Evolutionary conservation across 768 basidiomycete species (phyloP), one percentile per base, ranked within the genome.

Genomic region (Rubroboletus satanas): DNA sequence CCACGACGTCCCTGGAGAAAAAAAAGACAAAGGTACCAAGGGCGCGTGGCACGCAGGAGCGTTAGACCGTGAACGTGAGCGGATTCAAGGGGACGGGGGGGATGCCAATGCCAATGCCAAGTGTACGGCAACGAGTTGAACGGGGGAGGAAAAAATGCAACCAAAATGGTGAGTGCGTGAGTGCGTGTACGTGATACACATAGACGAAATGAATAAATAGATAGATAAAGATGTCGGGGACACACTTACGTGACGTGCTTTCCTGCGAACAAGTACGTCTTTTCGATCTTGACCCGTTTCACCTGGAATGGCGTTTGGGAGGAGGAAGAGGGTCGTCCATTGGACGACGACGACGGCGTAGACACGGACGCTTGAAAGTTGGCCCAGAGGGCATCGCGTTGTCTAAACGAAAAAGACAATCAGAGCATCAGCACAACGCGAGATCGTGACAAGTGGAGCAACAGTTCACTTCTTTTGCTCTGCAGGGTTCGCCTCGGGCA

Each of bases 251-350:
- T 72, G 44, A 87, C 75, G 32, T 85, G 80, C 56, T 93, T 84
- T 23, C 91, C 92, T 1, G 90, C 91, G 62, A 88, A 94, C 33
- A 81, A 67, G 67, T 84, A 88, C 35, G 75, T 78, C 65, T 83
- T 88, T 67, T 84, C 79, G 45, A 94, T 74, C 70, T 84, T 87
- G 35, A 93, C 77, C 61, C 76, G 74, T 50, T 74, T 78, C 58
- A 62, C 67, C n/a, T 67, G 47, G 14, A 60, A 56, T 2, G 61
- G 54, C 36, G 45, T 14, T 32, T 62, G 28, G 11, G 46, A 33
- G 4, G n/a, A n/a, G n/a, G n/a, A n/a, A n/a, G 44, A 26, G 23
- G 23, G 23, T 26, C 23, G 4, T 8, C n/a, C 52, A n/a, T 12
- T 48, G 23, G 49, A 44, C n/a, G 26, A 47, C 7, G 46, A 32